Evolutionary conservation across 2,329 filamentous ascomycete genomes (phyloP), one percentile per base, ranked within the genome.

Genomic region (Monilinia fructigena): DNA sequence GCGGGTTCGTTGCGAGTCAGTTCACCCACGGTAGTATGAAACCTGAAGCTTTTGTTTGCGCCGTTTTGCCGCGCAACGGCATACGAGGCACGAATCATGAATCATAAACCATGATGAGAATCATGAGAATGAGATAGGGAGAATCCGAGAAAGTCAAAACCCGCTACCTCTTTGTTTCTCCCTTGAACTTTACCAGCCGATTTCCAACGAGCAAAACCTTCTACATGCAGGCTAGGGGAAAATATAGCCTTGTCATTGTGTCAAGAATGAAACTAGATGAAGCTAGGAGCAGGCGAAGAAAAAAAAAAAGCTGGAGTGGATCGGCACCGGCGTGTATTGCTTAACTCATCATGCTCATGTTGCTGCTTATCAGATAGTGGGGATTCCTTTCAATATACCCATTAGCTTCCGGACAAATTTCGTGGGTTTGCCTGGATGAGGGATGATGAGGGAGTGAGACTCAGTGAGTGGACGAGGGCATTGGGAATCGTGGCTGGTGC

Each of bases 331-430:
- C 54, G 63, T 52, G 40, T 62, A 62, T 62, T 40, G 38, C 35
- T 56, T 56, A 42, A 23, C 35, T 56, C 38, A 35, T 35, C 31
- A 35, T 35, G 31, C 31, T 35, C 31, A 35, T 6, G 31, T 35
- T 8, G 31, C 31, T 35, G 31, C 53, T 64, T 64, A 64, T 64
- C 62, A 64, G 62, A 38, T 18, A 64, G 62, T 56, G 62, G 62
- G 42, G 62, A 64, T 35, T 48, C n/a, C 42, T n/a, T 23, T n/a
- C 16, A 20, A 18, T 18, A 35, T 18, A 28, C 28, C 12, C 14
- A 35, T 50, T 65, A 52, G 45, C 54, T 59, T 59, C 63, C 54
- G 63, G 54, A 65, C 54, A 59, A 65, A 65, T 40, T 50, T 65
- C 63, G 63, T 65, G 23, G 54, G 28, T 58, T 65, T 48, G 28